A percentile compares a stretch with the other conserved stretches of the same genome.
These are phyloP conservation scores for Hevea brasiliensis DNA, from an alignment of 345 rosid species.

Conservation along the genomic window DNA sequence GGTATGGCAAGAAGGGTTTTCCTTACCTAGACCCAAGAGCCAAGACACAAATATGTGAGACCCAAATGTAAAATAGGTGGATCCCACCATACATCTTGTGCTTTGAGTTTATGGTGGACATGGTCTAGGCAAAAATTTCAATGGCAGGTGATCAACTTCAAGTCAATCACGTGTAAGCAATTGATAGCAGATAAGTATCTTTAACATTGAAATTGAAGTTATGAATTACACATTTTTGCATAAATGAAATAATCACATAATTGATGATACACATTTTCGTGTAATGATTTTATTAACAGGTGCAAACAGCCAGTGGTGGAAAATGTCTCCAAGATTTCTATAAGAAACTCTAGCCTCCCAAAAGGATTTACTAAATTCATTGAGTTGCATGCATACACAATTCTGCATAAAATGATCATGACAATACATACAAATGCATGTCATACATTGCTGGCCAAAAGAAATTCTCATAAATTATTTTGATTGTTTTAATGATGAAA, in stretches of 20 bases:
- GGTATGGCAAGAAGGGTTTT: background rate
- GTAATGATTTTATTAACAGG: background rate
- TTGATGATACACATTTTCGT: background rate
- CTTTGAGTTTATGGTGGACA: too few relatives aligned
- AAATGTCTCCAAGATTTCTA: background rate
- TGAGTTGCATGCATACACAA: background rate
- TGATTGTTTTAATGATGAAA: too few relatives aligned
- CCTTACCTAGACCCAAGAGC: too few relatives aligned
- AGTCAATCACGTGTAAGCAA: background rate
- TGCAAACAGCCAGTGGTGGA: background rate
- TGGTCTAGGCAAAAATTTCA: too few relatives aligned
- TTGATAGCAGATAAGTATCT: background rate
- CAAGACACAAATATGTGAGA: too few relatives aligned
- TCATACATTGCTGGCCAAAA: too few relatives aligned
- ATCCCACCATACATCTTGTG: too few relatives aligned
- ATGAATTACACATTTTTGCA: background rate
- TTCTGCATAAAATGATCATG: background rate
- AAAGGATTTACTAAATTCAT: too few relatives aligned
- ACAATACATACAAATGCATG: background rate
- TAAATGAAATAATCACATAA: background rate
- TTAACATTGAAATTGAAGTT: background rate
- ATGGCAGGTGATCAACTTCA: background rate
- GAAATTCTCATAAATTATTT: too few relatives aligned
- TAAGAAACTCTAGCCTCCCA: too few relatives aligned
- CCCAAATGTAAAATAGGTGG: too few relatives aligned